Conservation (phyloP, 345 rosid species). For the Euphorbia lathyris region DNA sequence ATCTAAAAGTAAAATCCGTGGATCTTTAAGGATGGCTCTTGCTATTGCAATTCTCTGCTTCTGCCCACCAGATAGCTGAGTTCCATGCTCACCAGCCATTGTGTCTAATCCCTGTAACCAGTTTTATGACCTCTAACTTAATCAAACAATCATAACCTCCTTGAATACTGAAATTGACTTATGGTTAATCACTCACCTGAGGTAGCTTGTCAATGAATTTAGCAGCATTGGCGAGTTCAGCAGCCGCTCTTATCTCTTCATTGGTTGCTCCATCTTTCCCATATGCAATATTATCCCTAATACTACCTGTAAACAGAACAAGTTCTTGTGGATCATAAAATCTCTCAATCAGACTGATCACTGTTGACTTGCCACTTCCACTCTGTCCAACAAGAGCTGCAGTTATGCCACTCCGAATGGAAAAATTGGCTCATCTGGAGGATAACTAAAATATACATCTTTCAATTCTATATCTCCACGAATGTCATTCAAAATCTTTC, state of each 20-base stretch:
- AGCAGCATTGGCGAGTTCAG: slow-evolving; percentile 73
- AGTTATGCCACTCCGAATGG: slow-evolving; percentile 57
- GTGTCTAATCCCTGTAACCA: slow-evolving; percentile 57
- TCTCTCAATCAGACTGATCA: too few relatives aligned
- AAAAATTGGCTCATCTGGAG: slow-evolving; percentile 67
- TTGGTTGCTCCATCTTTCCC: slow-evolving; percentile 73
- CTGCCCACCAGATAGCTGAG: slow-evolving; percentile 86
- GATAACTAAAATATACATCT: slow-evolving; percentile 66
- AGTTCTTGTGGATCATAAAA: slow-evolving; percentile 82
- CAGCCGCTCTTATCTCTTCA: slow-evolving; percentile 62
- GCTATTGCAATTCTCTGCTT: slow-evolving; percentile 92
- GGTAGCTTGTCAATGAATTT: slow-evolving; percentile 76
- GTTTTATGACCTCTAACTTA: too few relatives aligned
- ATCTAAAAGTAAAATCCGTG: slow-evolving; percentile 66
- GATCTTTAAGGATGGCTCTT: slow-evolving; percentile 79
- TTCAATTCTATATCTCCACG: slow-evolving; percentile 61
- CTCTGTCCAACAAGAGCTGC: slow-evolving; percentile 84
- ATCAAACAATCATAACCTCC: background rate
- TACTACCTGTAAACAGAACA: slow-evolving; percentile 60
- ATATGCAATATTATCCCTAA: slow-evolving; percentile 66
- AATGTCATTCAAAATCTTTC: slow-evolving; percentile 54
- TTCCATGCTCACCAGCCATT: slow-evolving; percentile 84
- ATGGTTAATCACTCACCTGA: slow-evolving; percentile 32
- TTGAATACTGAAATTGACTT: background rate
- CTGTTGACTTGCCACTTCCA: slow-evolving; percentile 92